Evolutionary conservation across 139 green algal genomes (phyloP).

Genomic region (Parachlorella kessleri): DNA sequence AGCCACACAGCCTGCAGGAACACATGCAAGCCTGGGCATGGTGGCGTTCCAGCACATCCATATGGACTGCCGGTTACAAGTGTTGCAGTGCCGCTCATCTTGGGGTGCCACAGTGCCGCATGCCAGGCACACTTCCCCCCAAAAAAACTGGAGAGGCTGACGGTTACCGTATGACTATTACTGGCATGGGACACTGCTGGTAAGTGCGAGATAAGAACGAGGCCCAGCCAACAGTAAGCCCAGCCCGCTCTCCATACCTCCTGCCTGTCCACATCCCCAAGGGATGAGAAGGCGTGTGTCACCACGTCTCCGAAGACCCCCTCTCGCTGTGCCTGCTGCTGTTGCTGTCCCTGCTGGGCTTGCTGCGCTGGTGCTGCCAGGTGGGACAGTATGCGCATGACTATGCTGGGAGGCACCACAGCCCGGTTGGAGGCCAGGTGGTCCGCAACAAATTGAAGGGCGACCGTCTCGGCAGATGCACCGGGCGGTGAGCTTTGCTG

Average conservation of each 20-base stretch:
- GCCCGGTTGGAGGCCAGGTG: constrained; percentile 44
- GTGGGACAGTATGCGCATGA: constrained; percentile 41
- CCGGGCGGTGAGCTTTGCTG: no score
- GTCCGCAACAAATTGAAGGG: constrained; percentile 44
- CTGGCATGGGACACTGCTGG: no score
- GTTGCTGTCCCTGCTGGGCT: neutral
- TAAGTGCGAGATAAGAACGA: no score
- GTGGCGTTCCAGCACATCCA: neutral
- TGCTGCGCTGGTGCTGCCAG: constrained; percentile 12
- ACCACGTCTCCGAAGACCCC: constrained; percentile 25
- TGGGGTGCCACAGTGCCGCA: no score
- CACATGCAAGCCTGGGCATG: neutral
- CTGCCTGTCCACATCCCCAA: constrained; percentile 10
- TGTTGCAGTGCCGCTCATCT: no score
- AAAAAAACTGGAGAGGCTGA: no score
- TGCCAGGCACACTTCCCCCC: no score
- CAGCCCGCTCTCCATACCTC: constrained; percentile 11
- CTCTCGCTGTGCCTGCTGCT: constrained; percentile 8
- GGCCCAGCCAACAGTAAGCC: no score
- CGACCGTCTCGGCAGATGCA: neutral
- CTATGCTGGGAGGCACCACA: neutral
- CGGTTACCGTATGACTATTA: no score
- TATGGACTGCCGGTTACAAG: no score
- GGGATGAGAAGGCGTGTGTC: neutral
- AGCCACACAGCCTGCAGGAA: constrained; percentile 28